Evolutionary conservation across 2,329 filamentous ascomycete genomes (phyloP).

Genomic region (Calonectria henricotiae): DNA sequence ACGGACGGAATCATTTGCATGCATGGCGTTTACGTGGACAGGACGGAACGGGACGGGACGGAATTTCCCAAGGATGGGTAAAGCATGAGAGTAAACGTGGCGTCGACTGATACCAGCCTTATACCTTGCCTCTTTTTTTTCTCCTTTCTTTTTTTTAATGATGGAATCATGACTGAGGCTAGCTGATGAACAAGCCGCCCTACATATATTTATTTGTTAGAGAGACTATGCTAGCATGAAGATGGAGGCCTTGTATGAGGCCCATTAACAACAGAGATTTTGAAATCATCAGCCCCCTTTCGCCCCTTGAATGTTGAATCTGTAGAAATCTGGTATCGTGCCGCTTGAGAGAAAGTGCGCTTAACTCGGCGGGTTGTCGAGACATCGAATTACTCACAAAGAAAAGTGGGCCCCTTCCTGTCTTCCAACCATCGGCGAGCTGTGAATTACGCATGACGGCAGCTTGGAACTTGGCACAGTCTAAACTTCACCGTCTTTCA

Average conservation of each 20-base stretch:
- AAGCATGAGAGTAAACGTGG: conserved; percentile 9
- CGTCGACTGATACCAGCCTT: conserved; percentile 14
- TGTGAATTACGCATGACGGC: conserved; percentile 26
- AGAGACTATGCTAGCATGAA: conserved; percentile 1
- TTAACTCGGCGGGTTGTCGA: neutral
- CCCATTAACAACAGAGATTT: neutral
- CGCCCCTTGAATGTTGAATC: neutral
- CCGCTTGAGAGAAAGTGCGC: neutral
- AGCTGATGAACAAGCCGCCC: conserved; percentile 14
- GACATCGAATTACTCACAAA: conserved; percentile 14
- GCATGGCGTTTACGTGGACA: conserved; percentile 30
- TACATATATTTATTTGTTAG: conserved; percentile 19
- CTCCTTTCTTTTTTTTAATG: neutral
- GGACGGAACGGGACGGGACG: conserved; percentile 7
- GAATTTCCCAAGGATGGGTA: conserved; percentile 3
- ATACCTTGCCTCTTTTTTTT: neutral
- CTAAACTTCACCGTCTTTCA: conserved; percentile 3
- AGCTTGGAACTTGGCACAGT: neutral
- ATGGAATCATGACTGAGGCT: conserved; percentile 32
- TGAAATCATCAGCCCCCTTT: neutral
- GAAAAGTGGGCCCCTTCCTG: conserved; percentile 12
- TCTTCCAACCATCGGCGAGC: conserved; percentile 6
- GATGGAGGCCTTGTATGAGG: neutral
- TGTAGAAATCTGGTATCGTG: neutral
- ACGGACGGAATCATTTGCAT: conserved; percentile 10